A percentile compares a stretch with the other conserved stretches of the same genome.
Conservation (phyloP, 345 rosid genomes). For the Turnera subulata region DNA sequence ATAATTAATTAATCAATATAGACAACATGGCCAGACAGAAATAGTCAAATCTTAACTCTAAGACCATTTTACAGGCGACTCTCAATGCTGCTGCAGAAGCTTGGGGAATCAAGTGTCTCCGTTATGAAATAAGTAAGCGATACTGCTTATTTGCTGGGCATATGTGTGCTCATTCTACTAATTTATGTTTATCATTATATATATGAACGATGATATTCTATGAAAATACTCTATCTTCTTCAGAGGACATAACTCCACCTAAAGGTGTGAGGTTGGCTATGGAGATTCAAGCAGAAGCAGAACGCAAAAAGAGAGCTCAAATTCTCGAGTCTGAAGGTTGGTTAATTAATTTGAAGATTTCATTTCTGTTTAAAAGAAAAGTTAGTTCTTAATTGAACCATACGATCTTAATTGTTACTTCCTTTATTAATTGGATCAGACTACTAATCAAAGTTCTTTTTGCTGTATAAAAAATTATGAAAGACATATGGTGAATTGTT, state of each 20-base stretch:
- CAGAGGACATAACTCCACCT: conserved; percentile 98
- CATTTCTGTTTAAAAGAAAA: too few species aligned
- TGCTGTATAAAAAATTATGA: too few species aligned
- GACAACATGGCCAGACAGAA: too few species aligned
- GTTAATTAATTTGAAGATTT: conserved; percentile 1
- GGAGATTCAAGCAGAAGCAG: conserved; percentile 99
- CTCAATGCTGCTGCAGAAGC: conserved; percentile 85
- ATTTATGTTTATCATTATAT: too few species aligned
- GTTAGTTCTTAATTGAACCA: not conserved
- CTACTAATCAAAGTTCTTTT: too few species aligned
- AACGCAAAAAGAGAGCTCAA: conserved; percentile 89
- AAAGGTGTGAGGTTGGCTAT: conserved; percentile 85
- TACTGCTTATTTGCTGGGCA: too few species aligned
- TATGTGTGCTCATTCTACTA: too few species aligned
- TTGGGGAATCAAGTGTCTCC: conserved; percentile 94
- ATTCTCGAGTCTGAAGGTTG: conserved; percentile 84
- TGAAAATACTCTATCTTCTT: not conserved
- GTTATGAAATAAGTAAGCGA: conserved; percentile 92
- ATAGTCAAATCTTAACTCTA: not conserved
- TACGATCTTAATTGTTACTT: not conserved
- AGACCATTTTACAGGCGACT: conserved; percentile 50
- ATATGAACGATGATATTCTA: too few species aligned
- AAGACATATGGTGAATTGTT: too few species aligned
- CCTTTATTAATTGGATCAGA: too few species aligned
- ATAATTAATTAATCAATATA: not conserved